Conservation (phyloP, 1,139 yeast genomes). For the Geotrichum cucujoidarum region DNA sequence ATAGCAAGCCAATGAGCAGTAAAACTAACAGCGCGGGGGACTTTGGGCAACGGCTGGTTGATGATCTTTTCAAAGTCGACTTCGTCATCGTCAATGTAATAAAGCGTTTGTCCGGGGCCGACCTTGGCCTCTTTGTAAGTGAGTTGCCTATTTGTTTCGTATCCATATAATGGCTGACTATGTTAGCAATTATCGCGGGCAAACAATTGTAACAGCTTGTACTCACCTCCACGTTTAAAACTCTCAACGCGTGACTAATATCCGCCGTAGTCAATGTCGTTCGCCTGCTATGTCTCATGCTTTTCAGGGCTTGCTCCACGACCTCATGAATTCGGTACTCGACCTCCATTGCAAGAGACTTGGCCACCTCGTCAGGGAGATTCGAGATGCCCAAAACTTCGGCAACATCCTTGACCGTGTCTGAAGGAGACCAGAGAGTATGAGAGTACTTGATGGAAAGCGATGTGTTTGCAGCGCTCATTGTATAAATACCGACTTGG, state of each 20-base stretch:
- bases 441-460: constrained; percentile 57
- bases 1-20: constrained; percentile 99
- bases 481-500: too few species aligned
- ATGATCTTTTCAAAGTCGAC: constrained; percentile 91
- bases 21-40: constrained; percentile 85
- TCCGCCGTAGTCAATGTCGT: constrained; percentile 77
- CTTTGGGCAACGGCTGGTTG: constrained; percentile 91
- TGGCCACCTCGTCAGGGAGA: constrained; percentile 87
- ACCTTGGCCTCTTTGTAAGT: constrained; percentile 76
- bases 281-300: constrained; percentile 91
- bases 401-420: constrained; percentile 94
- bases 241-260: constrained; percentile 73
- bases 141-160: constrained; percentile 49
- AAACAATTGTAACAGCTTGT: constrained; percentile 39
- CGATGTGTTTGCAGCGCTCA: constrained; percentile 13
- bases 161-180: constrained; percentile 41
- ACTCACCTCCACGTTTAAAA: constrained; percentile 66
- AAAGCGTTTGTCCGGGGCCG: constrained; percentile 91
- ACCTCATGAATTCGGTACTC: constrained; percentile 96
- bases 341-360: constrained; percentile 95
- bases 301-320: constrained; percentile 88
- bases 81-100: constrained; percentile 86
- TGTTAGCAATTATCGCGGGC: constrained; percentile 16
- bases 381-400: constrained; percentile 77
- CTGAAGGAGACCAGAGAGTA: constrained; percentile 96